Base-by-base conservation (phyloP, 2,329 filamentous ascomycete species). In the Didymella lethalis region DNA sequence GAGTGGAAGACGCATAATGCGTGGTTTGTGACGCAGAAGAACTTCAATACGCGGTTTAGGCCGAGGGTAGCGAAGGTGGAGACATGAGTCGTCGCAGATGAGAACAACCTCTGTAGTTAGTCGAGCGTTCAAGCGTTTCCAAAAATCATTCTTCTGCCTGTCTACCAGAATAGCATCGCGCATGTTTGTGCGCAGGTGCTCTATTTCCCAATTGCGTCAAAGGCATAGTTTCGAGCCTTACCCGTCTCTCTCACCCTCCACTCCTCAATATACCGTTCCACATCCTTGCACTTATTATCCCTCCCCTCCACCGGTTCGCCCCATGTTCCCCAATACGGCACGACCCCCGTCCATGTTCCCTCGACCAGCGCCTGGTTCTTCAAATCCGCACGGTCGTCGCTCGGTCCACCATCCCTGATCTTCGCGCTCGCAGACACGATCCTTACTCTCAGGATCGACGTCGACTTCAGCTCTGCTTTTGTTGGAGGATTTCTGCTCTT, bases 1-100 rank as follows among this genome's bases (percentile, higher is more conserved):
- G 77, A 81, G 57, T 83, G 80, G 81, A 79, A 74, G 72, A 81
- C 80, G 54, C 76, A 79, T 51, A 84, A 84, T 76, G 82, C 82
- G 16, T 86, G 83, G 83, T 85, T 85, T 64, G 81, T 85, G 4
- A 74, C 74, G 36, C 80, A 81, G 63, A 66, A 72, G 54, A 76
- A 80, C 40, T 83, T 83, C 59, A 77, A 78, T 49, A 79, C 79
- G 0, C 69, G 67, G 53, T 82, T 83, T 59, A 77, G 70, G 64
- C 71, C 53, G 7, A 40, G 53, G 25, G 40, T 44, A 1, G n/a
- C 29, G n/a, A 56, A 49, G 46, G 25, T 25, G 14, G 53, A 49
- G 32, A 36, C 32, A n/a, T 36, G 32, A 36, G 32, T 36, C 1
- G 5, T 36, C 3, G 32, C 32, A 36, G 32, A 34, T 14, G 32